These are phyloP conservation scores for Kickxella alabastrina DNA, from an alignment of 192 early-diverging fungal species.

Conservation along the genomic window DNA sequence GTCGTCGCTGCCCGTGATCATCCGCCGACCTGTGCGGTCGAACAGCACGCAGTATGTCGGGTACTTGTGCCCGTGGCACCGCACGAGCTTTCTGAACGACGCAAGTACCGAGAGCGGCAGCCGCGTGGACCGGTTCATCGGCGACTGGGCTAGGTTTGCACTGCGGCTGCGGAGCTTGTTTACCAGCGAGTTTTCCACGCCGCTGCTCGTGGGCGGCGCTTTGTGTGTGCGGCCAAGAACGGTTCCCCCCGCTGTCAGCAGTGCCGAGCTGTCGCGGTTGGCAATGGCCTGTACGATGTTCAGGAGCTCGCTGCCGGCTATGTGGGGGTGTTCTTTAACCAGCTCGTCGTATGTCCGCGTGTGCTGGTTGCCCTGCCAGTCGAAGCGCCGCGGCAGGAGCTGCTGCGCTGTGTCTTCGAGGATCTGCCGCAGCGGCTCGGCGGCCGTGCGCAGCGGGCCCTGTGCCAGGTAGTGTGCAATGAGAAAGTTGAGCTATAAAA, in stretches of 20 bases:
- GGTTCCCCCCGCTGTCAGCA: conserved; percentile 33
- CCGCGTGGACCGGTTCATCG: background rate
- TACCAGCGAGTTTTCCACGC: background rate
- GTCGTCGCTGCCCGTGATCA: conserved; percentile 87
- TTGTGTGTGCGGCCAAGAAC: conserved; percentile 30
- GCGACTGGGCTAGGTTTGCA: background rate
- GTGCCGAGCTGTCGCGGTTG: conserved; percentile 12
- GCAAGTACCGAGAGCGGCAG: conserved; percentile 20
- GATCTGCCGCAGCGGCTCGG: conserved; percentile 41
- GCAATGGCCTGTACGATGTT: conserved; percentile 26
- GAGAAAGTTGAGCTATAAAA: conserved; percentile 65
- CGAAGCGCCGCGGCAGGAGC: conserved; percentile 61
- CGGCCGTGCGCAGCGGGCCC: conserved; percentile 56
- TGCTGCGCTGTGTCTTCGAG: conserved; percentile 41
- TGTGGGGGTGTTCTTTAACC: conserved; percentile 42
- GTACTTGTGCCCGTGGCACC: conserved; percentile 69
- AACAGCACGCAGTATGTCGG: conserved; percentile 74
- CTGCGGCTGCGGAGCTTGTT: background rate
- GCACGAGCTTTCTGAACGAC: conserved; percentile 52
- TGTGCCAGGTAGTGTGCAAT: conserved; percentile 65
- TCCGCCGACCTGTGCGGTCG: conserved; percentile 66
- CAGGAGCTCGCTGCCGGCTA: conserved; percentile 20
- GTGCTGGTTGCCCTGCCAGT: conserved; percentile 66
- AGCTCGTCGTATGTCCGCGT: conserved; percentile 56
- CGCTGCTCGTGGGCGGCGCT: conserved; percentile 11